phyloP scores from a whole-genome alignment of 257 asterid species.

The Ilex asprella region DNA sequence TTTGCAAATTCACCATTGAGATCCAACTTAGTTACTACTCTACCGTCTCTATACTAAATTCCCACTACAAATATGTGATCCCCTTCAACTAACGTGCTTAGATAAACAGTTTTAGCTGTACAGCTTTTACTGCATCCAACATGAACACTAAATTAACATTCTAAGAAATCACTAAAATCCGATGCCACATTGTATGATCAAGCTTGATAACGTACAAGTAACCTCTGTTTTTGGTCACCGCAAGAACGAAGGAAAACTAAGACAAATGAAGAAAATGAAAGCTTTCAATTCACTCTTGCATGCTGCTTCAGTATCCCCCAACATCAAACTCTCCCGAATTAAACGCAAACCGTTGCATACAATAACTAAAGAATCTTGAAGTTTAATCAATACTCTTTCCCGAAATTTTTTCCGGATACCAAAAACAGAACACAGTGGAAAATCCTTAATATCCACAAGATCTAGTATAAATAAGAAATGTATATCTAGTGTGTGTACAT shows the following conservation, averaged over 20 bases:
- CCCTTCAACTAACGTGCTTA: background rate
- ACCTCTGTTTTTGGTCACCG: background rate
- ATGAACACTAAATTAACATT: background rate
- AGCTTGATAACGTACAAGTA: background rate
- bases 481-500: background rate
- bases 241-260: background rate
- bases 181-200: background rate
- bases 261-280: background rate
- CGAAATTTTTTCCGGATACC: background rate
- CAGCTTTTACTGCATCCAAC: background rate
- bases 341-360: too few relatives aligned
- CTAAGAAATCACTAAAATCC: background rate
- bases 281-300: too few relatives aligned
- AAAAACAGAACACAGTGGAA: conserved; percentile 8
- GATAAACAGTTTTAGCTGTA: background rate
- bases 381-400: too few relatives aligned
- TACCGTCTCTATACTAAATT: background rate
- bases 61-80: background rate
- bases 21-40: background rate
- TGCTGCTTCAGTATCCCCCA: too few relatives aligned
- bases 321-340: too few relatives aligned
- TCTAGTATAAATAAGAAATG: background rate
- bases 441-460: conserved; percentile 3
- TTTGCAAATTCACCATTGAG: background rate
- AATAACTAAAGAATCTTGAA: too few relatives aligned